Evolutionary conservation across 768 basidiomycete species (phyloP), one percentile per base, ranked within the genome.

Genomic region (Amanita rubescens): DNA sequence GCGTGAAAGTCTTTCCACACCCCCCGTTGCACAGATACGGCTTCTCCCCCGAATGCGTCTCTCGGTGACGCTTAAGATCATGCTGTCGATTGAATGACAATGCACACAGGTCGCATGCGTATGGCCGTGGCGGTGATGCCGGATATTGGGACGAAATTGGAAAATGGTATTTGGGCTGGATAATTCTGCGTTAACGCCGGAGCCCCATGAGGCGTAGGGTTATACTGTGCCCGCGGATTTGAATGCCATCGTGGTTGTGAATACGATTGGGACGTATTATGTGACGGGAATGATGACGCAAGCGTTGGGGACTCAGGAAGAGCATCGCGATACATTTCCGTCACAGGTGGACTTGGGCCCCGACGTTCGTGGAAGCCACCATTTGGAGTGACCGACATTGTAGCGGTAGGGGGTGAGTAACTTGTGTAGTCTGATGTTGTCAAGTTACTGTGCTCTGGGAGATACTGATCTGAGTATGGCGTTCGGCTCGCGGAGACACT

Each of bases 21-120:
- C 85, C 85, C 11, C 86, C 87, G 60, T 90, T 90, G 67, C 89
- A 91, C 15, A 81, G 67, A 69, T 82, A 91, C 8, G 89, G 88
- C 65, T 90, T 90, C 67, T 90, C 88, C 34, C 88, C 88, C 5
- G 85, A 85, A 69, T 90, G 89, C 22, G 87, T 90, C 60, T 90
- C 87, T 58, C 85, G 75, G 69, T 92, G 89, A 33, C 89, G 79
- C 64, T 90, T 90, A 63, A 91, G 67, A 66, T 92, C 89, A 63
- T 92, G 89, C 64, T 88, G 86, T 41, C 89, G 80, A 63, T 89
- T 89, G 72, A 92, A 92, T 19, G 88, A 90, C 57, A 90, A 66
- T 10, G 87, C 77, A 65, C 89, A 92, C 58, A 89, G 65, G 59
- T 85, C 82, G 56, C 85, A 87, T 9, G 79, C 72, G 60, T 81